phyloP scores from a whole-genome alignment of 2,329 filamentous ascomycete genomes.

The Intubia oerlemansii region DNA sequence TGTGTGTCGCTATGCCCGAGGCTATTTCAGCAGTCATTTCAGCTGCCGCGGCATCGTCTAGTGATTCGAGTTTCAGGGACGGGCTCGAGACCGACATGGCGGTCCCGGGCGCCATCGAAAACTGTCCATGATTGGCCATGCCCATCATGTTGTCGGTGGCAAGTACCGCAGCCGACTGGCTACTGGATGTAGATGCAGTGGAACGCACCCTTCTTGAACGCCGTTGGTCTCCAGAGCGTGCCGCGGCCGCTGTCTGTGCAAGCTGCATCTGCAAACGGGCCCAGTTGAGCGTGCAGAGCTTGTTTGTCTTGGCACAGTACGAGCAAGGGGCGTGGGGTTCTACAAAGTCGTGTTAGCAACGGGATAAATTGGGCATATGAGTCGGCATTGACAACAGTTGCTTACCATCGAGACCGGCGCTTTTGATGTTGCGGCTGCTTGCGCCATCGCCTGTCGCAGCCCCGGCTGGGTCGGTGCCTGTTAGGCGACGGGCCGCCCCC shows the following conservation, averaged over 20 bases:
- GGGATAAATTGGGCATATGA: no score
- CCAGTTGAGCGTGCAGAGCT: constrained; percentile 10
- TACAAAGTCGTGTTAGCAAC: background rate
- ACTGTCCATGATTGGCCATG: no score
- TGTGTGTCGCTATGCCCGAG: no score
- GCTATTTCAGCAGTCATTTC: no score
- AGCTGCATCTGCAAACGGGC: constrained; percentile 8
- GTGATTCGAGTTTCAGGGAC: background rate
- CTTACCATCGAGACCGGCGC: no score
- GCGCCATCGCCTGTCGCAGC: background rate
- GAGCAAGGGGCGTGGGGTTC: constrained; percentile 4
- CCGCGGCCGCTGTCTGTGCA: constrained; percentile 1
- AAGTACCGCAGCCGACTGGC: background rate
- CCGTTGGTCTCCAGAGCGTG: constrained; percentile 2
- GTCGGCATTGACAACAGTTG: no score
- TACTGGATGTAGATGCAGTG: background rate
- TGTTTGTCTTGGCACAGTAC: constrained; percentile 10
- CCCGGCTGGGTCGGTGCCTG: background rate
- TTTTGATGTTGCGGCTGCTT: background rate
- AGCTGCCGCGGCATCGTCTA: no score
- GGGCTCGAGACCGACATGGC: background rate
- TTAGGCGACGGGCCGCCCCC: constrained; percentile 1
- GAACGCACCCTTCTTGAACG: constrained; percentile 3
- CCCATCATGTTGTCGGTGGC: background rate
- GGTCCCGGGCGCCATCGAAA: no score